Percentiles rank a stretch among this genome's conserved stretches.
phyloP scores from a whole-genome alignment of 2,329 filamentous ascomycete species.

The Diaporthe destruens region DNA sequence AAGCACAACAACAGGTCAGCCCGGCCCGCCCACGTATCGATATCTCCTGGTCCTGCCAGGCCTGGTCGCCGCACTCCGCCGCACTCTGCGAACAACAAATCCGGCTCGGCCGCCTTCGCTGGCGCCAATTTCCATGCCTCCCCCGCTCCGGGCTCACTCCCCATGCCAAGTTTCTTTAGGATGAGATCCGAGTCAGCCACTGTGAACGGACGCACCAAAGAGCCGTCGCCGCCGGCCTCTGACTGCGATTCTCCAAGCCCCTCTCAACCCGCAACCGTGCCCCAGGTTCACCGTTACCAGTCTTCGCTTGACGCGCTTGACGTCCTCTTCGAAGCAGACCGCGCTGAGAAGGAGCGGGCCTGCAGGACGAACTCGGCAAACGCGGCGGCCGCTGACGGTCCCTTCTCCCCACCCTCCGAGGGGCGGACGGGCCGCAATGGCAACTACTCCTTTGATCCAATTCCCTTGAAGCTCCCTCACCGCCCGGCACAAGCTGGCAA shows the following conservation, averaged over 20 bases:
- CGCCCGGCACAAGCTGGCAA: constrained; percentile 47
- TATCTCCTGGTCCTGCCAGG: constrained; percentile 58
- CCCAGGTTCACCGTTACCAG: constrained; percentile 60
- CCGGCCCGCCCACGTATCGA: constrained; percentile 49
- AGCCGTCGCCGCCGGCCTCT: constrained; percentile 65
- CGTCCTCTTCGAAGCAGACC: constrained; percentile 89
- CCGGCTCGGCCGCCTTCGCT: constrained; percentile 76
- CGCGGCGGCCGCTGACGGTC: constrained; percentile 55
- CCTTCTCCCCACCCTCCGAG: constrained; percentile 65
- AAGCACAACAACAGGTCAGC: constrained; percentile 49
- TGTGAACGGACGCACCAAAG: constrained; percentile 50
- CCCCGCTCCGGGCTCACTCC: constrained; percentile 88
- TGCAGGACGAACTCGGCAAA: constrained; percentile 66
- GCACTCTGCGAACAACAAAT: constrained; percentile 59
- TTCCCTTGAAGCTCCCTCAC: constrained; percentile 43
- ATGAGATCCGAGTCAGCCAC: constrained; percentile 38
- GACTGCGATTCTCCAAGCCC: constrained; percentile 64
- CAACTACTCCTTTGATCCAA: constrained; percentile 39
- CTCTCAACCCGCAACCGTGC: constrained; percentile 53
- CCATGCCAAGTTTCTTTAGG: constrained; percentile 73
- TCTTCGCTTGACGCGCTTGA: constrained; percentile 77
- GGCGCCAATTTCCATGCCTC: constrained; percentile 91
- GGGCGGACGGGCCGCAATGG: constrained; percentile 47
- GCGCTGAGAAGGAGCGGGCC: constrained; percentile 78
- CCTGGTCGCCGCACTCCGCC: constrained; percentile 60